Conservation (phyloP, 1,284 basidiomycete genomes). For the Termitomyces sp. region DNA sequence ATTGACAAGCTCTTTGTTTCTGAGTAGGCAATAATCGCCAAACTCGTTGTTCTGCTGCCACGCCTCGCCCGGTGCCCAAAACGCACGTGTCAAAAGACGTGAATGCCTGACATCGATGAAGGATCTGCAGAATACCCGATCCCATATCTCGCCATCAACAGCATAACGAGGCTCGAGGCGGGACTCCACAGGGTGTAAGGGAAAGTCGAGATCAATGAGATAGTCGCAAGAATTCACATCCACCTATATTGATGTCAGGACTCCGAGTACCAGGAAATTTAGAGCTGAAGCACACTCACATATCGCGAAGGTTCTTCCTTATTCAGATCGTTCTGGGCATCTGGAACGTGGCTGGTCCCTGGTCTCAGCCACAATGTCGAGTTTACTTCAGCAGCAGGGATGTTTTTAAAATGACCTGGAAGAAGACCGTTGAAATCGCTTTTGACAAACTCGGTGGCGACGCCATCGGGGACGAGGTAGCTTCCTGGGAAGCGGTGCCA, state of each 20-base stretch:
- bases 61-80: conserved; percentile 71
- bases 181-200: conserved; percentile 53
- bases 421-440: conserved; percentile 88
- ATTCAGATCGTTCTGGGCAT: conserved; percentile 86
- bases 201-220: conserved; percentile 83
- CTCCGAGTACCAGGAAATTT: conserved; percentile 2
- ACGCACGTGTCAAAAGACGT: conserved; percentile 59
- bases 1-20: conserved; percentile 36
- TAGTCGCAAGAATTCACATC: conserved; percentile 75
- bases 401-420: conserved; percentile 71
- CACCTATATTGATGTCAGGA: conserved; percentile 46
- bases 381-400: conserved; percentile 16
- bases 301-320: conserved; percentile 75
- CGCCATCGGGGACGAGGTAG: conserved; percentile 81
- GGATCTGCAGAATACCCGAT: conserved; percentile 66
- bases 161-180: conserved; percentile 76
- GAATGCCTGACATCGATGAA: conserved; percentile 83
- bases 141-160: conserved; percentile 61
- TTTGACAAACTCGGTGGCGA: conserved; percentile 84
- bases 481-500: conserved; percentile 95
- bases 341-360: conserved; percentile 61
- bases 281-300: conserved; percentile 49
- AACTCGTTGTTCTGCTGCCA: conserved; percentile 64
- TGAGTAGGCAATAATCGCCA: conserved; percentile 70
- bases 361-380: conserved; percentile 54